Percentiles rank a stretch among this genome's conserved stretches.
Conservation (phyloP, 2,329 filamentous ascomycete species). For the Zopfia rhizophila region DNA sequence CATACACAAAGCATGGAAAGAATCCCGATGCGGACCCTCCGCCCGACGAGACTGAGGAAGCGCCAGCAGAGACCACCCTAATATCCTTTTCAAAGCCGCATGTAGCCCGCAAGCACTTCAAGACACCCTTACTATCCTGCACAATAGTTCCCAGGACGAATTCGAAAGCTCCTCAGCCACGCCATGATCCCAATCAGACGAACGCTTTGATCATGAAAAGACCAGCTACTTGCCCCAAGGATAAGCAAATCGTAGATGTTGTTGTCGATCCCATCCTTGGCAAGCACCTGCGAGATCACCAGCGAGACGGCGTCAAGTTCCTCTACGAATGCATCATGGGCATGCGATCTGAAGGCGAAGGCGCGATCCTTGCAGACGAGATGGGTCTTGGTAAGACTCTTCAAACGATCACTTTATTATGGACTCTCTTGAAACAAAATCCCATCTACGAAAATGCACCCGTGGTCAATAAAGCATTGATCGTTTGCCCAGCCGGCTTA, state of each 20-base stretch:
- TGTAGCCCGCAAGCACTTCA: conserved; percentile 63
- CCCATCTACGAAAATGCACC: conserved; percentile 68
- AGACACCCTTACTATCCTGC: conserved; percentile 67
- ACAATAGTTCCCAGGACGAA: conserved; percentile 61
- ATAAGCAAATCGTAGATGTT: conserved; percentile 75
- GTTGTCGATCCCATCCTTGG: conserved; percentile 74
- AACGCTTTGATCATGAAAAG: conserved; percentile 75
- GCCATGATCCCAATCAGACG: conserved; percentile 69
- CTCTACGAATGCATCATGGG: conserved; percentile 82
- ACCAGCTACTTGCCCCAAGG: conserved; percentile 64
- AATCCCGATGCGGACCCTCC: conserved; percentile 39
- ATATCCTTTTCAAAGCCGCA: conserved; percentile 49
- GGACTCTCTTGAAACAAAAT: conserved; percentile 78
- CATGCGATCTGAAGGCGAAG: conserved; percentile 72
- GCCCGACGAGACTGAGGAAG: no score
- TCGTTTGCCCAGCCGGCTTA: conserved; percentile 77
- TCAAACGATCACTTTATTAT: conserved; percentile 76
- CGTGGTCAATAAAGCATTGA: conserved; percentile 75
- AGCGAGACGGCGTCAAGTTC: conserved; percentile 75
- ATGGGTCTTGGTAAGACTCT: conserved; percentile 81
- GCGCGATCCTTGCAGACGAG: conserved; percentile 77
- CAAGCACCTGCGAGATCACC: conserved; percentile 72
- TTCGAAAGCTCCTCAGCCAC: conserved; percentile 64
- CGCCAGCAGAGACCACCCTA: conserved; percentile 50
- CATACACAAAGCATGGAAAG: conserved; percentile 33